Conservation (phyloP, 257 asterid genomes). For the Nicotiana knightiana region DNA sequence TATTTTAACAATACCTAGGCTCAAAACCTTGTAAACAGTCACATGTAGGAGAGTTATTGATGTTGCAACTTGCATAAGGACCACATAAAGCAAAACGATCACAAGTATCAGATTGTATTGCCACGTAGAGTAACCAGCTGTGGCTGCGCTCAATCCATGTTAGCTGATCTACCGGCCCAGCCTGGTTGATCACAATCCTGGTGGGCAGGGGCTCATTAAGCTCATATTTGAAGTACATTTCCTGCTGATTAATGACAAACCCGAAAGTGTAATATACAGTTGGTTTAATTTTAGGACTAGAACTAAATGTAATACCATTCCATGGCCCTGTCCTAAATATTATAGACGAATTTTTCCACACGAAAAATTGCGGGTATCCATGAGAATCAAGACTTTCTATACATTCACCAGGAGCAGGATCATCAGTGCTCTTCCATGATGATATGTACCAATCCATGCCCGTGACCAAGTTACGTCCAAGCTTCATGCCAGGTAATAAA, state of each 20-base stretch:
- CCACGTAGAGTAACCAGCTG: constrained; percentile 18
- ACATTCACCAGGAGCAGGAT: constrained; percentile 16
- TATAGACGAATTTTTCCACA: not conserved
- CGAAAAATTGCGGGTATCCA: not conserved
- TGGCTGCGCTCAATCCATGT: constrained; percentile 19
- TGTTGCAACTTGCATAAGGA: constrained; percentile 11
- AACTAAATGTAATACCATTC: constrained; percentile 8
- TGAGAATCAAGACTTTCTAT: not conserved
- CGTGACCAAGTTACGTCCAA: constrained; percentile 8
- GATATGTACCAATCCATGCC: not conserved
- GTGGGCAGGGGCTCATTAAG: not conserved
- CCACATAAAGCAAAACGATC: constrained; percentile 29
- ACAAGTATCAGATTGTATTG: constrained; percentile 25
- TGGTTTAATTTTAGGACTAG: not conserved
- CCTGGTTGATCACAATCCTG: constrained; percentile 3
- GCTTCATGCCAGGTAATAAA: constrained; percentile 11
- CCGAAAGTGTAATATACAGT: not conserved
- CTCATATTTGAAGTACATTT: constrained; percentile 7
- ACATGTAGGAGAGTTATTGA: constrained; percentile 14
- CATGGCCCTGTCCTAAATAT: constrained; percentile 12
- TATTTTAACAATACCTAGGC: constrained; percentile 9
- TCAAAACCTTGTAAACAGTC: constrained; percentile 26
- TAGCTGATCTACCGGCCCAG: not conserved
- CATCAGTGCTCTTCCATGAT: constrained; percentile 19
- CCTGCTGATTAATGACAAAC: not conserved